Percentiles rank a stretch among this genome's conserved stretches.
Conservation (phyloP, 2,329 filamentous ascomycete genomes). For the Pseudogymnoascus sp. region DNA sequence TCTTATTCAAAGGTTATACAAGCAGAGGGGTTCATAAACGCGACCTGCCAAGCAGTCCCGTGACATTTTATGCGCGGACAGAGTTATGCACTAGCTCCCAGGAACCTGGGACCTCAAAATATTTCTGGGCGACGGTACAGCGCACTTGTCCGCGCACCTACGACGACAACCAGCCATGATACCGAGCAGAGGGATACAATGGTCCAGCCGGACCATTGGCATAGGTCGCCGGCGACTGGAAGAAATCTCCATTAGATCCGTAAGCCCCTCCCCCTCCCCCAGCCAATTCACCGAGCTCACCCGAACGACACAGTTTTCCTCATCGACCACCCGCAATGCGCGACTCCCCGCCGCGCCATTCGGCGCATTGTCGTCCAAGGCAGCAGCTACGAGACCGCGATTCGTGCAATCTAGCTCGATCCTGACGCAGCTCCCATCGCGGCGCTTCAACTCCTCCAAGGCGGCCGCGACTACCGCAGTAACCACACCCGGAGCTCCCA, state of each 20-base stretch:
- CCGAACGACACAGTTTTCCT: slow-evolving; percentile 23
- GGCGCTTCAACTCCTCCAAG: slow-evolving; percentile 24
- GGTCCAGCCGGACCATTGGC: slow-evolving; percentile 36
- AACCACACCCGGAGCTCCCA: slow-evolving; percentile 11
- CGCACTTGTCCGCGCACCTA: slow-evolving; percentile 10
- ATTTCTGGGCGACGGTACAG: slow-evolving; percentile 20
- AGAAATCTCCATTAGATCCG: slow-evolving; percentile 28
- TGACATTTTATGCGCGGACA: background rate
- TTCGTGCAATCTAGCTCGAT: slow-evolving; percentile 16
- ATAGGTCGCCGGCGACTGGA: slow-evolving; percentile 28
- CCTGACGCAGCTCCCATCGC: slow-evolving; percentile 20
- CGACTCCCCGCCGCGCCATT: slow-evolving; percentile 20
- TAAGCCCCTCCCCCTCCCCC: slow-evolving; percentile 15
- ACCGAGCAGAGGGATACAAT: slow-evolving; percentile 43
- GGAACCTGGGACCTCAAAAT: slow-evolving; percentile 17
- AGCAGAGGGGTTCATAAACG: background rate
- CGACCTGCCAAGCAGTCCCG: background rate
- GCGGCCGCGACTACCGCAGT: slow-evolving; percentile 10
- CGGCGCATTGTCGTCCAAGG: slow-evolving; percentile 14
- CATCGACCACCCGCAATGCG: slow-evolving; percentile 21
- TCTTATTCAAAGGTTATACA: background rate
- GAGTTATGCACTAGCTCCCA: slow-evolving; percentile 1
- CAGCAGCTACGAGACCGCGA: slow-evolving; percentile 12
- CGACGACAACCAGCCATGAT: slow-evolving; percentile 36
- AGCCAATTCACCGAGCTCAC: slow-evolving; percentile 15